Evolutionary conservation across 2,329 filamentous ascomycete species (phyloP).

Genomic region (Exophiala sp.): DNA sequence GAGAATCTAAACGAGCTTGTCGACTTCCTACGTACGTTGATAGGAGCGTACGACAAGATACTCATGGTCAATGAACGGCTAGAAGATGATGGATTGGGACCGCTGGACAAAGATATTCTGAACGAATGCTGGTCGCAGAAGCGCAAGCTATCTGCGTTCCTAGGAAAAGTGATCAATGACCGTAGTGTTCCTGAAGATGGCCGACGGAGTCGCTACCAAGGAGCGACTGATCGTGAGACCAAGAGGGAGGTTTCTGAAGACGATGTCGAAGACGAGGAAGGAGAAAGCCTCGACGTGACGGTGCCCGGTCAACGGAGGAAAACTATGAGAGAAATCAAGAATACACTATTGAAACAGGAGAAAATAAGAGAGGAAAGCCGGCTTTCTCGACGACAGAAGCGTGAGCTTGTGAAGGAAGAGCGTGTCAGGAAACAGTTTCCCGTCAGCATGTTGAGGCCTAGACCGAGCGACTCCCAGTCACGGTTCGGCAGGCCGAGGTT

Average conservation of each 20-base stretch:
- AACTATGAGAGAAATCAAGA: constrained; percentile 7
- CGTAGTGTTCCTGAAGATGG: constrained; percentile 1
- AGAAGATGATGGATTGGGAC: constrained; percentile 24
- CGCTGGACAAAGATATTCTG: constrained; percentile 19
- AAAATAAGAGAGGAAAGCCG: constrained; percentile 7
- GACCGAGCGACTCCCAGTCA: background rate
- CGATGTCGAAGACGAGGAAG: background rate
- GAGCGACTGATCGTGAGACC: background rate
- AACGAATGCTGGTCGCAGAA: constrained; percentile 17
- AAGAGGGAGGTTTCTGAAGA: background rate
- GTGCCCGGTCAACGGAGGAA: constrained; percentile 3
- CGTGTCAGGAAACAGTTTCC: constrained; percentile 17
- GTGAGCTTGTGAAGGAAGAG: constrained; percentile 18
- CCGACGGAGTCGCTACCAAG: constrained; percentile 1
- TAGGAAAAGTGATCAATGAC: constrained; percentile 12
- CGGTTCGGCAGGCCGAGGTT: background rate
- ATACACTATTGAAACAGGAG: background rate
- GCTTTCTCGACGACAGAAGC: constrained; percentile 19
- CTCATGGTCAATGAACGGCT: constrained; percentile 23
- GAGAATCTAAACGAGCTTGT: constrained; percentile 25
- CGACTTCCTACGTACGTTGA: constrained; percentile 30
- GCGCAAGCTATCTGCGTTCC: constrained; percentile 15
- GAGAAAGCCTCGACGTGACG: constrained; percentile 1
- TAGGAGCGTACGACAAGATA: constrained; percentile 33
- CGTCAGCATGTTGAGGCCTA: constrained; percentile 10